Evolutionary conservation across 2,329 filamentous ascomycete species (phyloP).

Genomic region (Pseudocercospora vitis): DNA sequence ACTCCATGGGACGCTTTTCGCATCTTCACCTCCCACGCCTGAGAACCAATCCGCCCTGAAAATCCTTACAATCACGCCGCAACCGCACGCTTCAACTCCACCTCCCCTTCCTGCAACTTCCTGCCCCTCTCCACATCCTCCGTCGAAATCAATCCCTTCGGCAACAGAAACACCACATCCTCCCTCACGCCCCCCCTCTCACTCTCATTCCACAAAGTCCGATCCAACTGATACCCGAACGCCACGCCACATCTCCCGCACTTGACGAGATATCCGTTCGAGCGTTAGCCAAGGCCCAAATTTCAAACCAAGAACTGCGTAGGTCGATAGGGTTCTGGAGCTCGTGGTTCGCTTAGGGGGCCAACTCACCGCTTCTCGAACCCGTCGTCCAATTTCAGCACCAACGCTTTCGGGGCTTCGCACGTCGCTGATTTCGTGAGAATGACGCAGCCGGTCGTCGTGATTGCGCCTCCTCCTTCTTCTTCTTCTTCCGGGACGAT

Average conservation of each 20-base stretch:
- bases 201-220: conserved; percentile 47
- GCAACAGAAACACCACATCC: conserved; percentile 61
- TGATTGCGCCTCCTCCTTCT: conserved; percentile 23
- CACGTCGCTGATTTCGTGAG: too few relatives aligned
- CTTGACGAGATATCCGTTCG: too few relatives aligned
- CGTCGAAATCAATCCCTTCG: conserved; percentile 60
- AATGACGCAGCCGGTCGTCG: too few relatives aligned
- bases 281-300: too few relatives aligned
- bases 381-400: conserved; percentile 51
- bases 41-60: too few relatives aligned
- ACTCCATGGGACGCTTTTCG: too few relatives aligned
- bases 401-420: conserved; percentile 18
- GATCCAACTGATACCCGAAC: conserved; percentile 63
- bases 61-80: too few relatives aligned
- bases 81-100: conserved; percentile 1
- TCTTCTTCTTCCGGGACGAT: conserved; percentile 37
- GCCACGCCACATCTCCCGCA: conserved; percentile 63
- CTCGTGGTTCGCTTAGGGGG: too few relatives aligned
- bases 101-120: conserved; percentile 5
- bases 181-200: conserved; percentile 42
- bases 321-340: too few relatives aligned
- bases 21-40: too few relatives aligned
- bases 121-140: conserved; percentile 49
- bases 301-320: too few relatives aligned
- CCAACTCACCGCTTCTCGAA: conserved; percentile 68